These are phyloP conservation scores for Jackrogersella multiformis DNA, from an alignment of 495 filamentous ascomycete genomes.

Conservation along the genomic window DNA sequence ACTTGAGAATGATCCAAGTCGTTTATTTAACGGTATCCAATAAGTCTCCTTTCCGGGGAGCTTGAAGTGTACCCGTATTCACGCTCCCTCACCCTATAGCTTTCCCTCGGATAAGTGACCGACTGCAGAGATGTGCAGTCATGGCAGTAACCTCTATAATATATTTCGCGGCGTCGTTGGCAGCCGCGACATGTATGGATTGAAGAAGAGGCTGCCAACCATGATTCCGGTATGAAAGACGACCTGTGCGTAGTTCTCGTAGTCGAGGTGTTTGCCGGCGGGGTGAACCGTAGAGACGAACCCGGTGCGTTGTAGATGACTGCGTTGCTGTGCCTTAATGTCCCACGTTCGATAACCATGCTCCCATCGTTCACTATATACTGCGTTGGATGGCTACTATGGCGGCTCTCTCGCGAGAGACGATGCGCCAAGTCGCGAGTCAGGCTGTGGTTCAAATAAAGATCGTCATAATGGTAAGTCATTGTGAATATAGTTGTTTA, in stretches of 20 bases:
- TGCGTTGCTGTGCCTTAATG: conserved; percentile 29
- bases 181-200: conserved; percentile 33
- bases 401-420: conserved; percentile 20
- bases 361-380: conserved; percentile 42
- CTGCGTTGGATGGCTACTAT: conserved; percentile 17
- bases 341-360: conserved; percentile 25
- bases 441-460: conserved; percentile 6
- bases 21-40: conserved; percentile 27
- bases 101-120: neutral
- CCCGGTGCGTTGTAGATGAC: conserved; percentile 47
- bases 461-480: conserved; percentile 24
- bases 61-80: conserved; percentile 1
- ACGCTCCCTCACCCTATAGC: neutral
- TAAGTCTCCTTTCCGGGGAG: conserved; percentile 9
- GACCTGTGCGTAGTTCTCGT: conserved; percentile 40
- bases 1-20: neutral
- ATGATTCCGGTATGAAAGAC: conserved; percentile 38
- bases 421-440: conserved; percentile 19
- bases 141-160: conserved; percentile 32
- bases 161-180: conserved; percentile 14
- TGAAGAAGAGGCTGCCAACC: neutral
- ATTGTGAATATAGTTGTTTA: conserved; percentile 17
- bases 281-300: conserved; percentile 29
- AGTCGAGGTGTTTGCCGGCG: neutral
- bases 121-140: conserved; percentile 23